A percentile compares a stretch with the other conserved stretches of the same genome.
These are phyloP conservation scores for Scleroderma bovista DNA, from an alignment of 768 basidiomycete genomes.

Conservation along the genomic window DNA sequence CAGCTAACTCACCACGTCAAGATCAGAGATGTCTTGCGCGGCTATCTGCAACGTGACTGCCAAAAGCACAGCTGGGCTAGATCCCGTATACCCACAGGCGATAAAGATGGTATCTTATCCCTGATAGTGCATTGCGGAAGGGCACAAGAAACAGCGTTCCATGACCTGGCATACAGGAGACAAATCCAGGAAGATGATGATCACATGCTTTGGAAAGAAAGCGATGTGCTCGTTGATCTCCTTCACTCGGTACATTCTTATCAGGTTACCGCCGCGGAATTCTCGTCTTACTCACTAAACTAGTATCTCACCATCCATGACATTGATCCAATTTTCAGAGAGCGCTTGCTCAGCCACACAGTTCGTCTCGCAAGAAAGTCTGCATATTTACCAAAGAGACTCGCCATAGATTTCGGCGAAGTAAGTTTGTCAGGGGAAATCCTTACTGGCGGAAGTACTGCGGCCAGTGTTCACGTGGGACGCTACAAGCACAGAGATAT, in stretches of 20 bases:
- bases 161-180: conserved; percentile 1
- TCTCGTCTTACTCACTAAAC: conserved; percentile 5
- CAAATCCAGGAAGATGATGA: background rate
- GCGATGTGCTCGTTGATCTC: conserved; percentile 17
- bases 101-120: conserved; percentile 12
- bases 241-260: conserved; percentile 12
- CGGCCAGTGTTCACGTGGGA: conserved; percentile 17
- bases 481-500: conserved; percentile 10
- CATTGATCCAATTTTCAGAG: background rate
- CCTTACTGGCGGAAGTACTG: conserved; percentile 11
- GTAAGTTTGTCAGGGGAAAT: background rate
- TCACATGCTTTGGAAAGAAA: conserved; percentile 3
- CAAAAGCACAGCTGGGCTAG: no score
- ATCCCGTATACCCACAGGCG: conserved; percentile 6
- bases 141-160: conserved; percentile 9
- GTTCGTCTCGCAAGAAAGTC: conserved; percentile 28
- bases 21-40: conserved; percentile 12
- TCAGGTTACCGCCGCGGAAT: background rate
- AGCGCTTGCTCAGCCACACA: conserved; percentile 15
- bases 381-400: conserved; percentile 14
- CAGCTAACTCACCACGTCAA: conserved; percentile 12
- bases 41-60: conserved; percentile 5
- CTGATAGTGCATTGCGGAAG: conserved; percentile 16
- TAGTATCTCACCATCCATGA: background rate
- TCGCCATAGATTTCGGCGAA: conserved; percentile 11